A percentile compares a stretch with the other conserved stretches of the same genome.
These are phyloP conservation scores for Syzygium aromaticum DNA, from an alignment of 345 rosid genomes.

Conservation along the genomic window DNA sequence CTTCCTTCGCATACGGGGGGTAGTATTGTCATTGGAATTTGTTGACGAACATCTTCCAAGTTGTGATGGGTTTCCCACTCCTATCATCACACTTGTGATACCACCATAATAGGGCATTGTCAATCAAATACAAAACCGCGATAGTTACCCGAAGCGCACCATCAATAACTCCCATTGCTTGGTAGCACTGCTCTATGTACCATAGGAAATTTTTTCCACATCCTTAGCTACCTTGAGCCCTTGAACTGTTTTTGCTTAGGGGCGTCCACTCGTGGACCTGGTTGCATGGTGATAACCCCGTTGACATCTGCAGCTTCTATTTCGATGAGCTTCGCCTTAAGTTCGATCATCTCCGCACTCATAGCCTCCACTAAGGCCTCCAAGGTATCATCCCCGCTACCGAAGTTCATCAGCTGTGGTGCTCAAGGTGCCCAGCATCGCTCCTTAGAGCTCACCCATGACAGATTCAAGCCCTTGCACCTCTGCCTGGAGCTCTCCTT, in stretches of 20 bases:
- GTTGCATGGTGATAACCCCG: background rate
- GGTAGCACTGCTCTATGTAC: background rate
- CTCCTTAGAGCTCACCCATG: background rate
- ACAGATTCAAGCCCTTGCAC: background rate
- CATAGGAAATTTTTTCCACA: background rate
- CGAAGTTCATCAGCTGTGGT: fast-evolving
- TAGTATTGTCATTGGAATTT: too few species aligned
- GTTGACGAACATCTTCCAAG: too few species aligned
- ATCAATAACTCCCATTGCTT: background rate
- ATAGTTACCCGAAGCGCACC: background rate
- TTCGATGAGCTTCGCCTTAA: background rate
- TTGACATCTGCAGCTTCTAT: background rate
- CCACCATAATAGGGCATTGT: background rate
- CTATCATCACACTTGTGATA: background rate
- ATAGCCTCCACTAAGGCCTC: background rate
- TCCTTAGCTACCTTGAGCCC: background rate
- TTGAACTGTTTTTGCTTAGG: background rate
- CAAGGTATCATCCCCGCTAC: background rate
- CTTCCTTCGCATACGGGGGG: too few species aligned
- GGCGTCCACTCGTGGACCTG: background rate
- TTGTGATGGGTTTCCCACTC: background rate
- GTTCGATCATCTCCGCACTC: background rate
- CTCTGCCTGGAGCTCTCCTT: background rate
- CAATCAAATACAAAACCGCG: background rate
- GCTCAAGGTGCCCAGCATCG: background rate